Evolutionary conservation across 176 grass and related monocot species (phyloP), one percentile per base, ranked within the genome.

Genomic region (Triticum aestivum): DNA sequence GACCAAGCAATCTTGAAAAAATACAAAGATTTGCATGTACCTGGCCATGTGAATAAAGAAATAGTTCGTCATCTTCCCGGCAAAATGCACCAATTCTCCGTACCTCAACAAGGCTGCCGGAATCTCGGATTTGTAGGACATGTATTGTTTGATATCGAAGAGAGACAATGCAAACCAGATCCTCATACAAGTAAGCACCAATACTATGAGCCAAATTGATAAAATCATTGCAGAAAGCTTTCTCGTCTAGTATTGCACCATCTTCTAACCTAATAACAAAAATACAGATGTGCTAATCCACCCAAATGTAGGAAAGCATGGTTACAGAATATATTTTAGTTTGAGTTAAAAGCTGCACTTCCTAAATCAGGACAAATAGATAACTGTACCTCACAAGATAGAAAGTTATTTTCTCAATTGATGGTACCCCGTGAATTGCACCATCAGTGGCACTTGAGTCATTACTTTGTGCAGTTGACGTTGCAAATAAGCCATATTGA

Each of bases 91-190:
- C 96, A 78, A 98, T 94, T 68, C 37, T 96, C n/a, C 92, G 93
- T 68, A 98, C 88, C 87, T 98, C 90, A 85, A 98, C 93, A 82
- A 98, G 91, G 79, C 92, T 95, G 69, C 96, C 96, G 29, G 88
- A 91, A 66, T 96, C 93, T 61, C 93, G 78, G 73, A 98, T 95
- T 80, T 98, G 96, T 81, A 98, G 77, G 61, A 98, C 94, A 88
- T 98, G 93, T 91, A 95, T 94, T 73, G 86, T 96, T 94, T 98
- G 96, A 66, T 98, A 94, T 59, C 93, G 88, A 68, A 98, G 82
- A 71, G 96, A 98, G 20, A 94, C 84, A 84, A 98, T 94, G 83
- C 93, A 98, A 63, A 98, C 54, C n/a, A 98, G 90, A 88, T 98
- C 92, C 75, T 98, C 96, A 75, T 98, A 98, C 69, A 98, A 65